These are phyloP conservation scores for Naegleria gruberi DNA, from an alignment of 208 protist species.

Conservation along the genomic window DNA sequence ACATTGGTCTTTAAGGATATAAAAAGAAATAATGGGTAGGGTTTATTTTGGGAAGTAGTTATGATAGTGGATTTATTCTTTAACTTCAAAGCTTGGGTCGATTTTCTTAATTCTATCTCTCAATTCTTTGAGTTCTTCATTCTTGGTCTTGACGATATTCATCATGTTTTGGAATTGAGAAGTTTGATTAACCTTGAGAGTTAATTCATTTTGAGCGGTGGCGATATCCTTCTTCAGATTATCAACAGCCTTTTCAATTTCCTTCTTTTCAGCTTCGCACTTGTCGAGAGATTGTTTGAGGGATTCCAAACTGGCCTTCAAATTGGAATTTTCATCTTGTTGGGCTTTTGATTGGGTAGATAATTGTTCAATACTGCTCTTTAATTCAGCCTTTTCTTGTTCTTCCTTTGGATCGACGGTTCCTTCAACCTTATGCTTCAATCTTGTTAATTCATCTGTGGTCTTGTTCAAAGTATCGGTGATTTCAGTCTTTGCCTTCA, in stretches of 20 bases:
- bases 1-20: no score
- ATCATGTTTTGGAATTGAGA: constrained; percentile 17
- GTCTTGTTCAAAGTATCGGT: neutral
- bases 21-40: no score
- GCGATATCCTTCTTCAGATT: neutral
- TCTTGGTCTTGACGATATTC: neutral
- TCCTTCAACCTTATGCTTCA: neutral
- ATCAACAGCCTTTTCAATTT: neutral
- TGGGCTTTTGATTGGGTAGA: neutral
- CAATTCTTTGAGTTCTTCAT: neutral
- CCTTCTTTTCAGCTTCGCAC: neutral
- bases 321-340: neutral
- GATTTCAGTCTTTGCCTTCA: neutral
- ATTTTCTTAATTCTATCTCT: neutral
- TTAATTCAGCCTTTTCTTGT: neutral
- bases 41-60: no score
- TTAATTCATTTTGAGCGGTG: constrained; percentile 5
- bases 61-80: no score
- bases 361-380: neutral
- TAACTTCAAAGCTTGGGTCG: neutral
- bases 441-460: neutral
- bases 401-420: neutral
- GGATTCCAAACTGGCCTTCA: neutral
- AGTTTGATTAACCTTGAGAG: neutral
- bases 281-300: no score